phyloP scores from a whole-genome alignment of 345 rosid genomes.

The Mallotus nudiflorus region DNA sequence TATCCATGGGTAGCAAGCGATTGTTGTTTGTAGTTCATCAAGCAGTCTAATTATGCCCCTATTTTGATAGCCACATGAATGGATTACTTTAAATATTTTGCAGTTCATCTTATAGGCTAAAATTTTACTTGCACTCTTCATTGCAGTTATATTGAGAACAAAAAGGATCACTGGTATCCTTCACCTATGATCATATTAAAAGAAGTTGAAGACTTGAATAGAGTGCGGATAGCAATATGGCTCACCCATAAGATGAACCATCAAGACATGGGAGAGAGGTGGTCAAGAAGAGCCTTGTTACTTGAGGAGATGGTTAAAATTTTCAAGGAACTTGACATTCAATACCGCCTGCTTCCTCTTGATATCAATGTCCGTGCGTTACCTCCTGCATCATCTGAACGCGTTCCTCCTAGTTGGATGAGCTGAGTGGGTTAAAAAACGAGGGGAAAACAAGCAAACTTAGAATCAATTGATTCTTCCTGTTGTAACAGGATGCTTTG shows the following conservation, averaged over 20 bases:
- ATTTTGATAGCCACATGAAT: too few species aligned
- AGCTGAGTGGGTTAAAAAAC: neutral
- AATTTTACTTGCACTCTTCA: neutral
- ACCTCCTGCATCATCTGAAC: slow-evolving; percentile 19
- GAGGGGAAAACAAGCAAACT: too few species aligned
- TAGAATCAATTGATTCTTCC: too few species aligned
- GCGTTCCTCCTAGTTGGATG: slow-evolving; percentile 26
- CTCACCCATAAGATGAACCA: slow-evolving; percentile 32
- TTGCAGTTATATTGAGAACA: slow-evolving; percentile 30
- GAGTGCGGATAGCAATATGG: slow-evolving; percentile 27
- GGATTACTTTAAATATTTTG: neutral
- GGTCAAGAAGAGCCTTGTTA: slow-evolving; percentile 28
- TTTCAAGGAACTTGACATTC: slow-evolving; percentile 32
- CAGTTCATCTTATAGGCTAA: neutral
- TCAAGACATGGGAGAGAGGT: slow-evolving; percentile 40
- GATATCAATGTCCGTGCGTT: slow-evolving; percentile 34
- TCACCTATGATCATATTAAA: slow-evolving; percentile 26
- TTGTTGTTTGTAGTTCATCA: neutral
- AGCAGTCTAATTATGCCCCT: neutral
- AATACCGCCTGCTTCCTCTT: slow-evolving; percentile 29
- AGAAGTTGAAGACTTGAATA: slow-evolving; percentile 26
- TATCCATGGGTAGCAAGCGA: neutral
- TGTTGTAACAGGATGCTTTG: too few species aligned
- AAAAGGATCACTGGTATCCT: slow-evolving; percentile 38
- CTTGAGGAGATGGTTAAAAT: slow-evolving; percentile 35